Percentiles rank a stretch among this genome's conserved stretches.
phyloP scores from a whole-genome alignment of 1,284 basidiomycete species.

The Apiotrichum sp. region DNA sequence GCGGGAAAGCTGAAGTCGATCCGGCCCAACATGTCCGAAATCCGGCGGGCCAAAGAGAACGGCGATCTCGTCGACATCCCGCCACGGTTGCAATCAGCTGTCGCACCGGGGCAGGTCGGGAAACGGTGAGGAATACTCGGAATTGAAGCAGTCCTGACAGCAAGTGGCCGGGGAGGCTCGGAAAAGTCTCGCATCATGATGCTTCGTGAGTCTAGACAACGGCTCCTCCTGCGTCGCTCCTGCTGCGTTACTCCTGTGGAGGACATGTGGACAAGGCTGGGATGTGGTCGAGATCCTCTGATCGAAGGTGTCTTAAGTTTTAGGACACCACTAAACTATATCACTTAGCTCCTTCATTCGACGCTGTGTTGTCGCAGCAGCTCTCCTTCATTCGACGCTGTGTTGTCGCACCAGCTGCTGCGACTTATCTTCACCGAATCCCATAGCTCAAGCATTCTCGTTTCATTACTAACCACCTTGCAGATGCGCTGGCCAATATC shows the following conservation, averaged over 20 bases:
- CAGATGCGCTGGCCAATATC: constrained; percentile 70
- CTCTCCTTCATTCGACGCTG: too few relatives aligned
- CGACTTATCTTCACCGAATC: too few relatives aligned
- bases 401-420: too few relatives aligned
- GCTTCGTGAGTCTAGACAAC: constrained; percentile 51
- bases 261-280: too few relatives aligned
- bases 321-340: too few relatives aligned
- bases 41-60: constrained; percentile 22
- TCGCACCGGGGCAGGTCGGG: constrained; percentile 54
- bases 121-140: constrained; percentile 18
- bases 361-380: too few relatives aligned
- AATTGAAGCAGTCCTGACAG: constrained; percentile 9
- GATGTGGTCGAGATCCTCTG: too few relatives aligned
- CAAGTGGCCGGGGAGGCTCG: constrained; percentile 52
- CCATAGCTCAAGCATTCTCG: too few relatives aligned
- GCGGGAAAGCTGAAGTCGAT: constrained; percentile 34
- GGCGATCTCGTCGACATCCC: constrained; percentile 57
- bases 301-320: too few relatives aligned
- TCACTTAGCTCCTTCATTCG: too few relatives aligned
- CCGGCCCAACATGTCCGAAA: constrained; percentile 31
- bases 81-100: constrained; percentile 60
- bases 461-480: neutral
- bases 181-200: constrained; percentile 65
- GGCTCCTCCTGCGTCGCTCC: too few relatives aligned
- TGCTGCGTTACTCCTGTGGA: too few relatives aligned